These are phyloP conservation scores for Pyrenophora seminiperda DNA, from an alignment of 2,329 filamentous ascomycete genomes.

Conservation along the genomic window DNA sequence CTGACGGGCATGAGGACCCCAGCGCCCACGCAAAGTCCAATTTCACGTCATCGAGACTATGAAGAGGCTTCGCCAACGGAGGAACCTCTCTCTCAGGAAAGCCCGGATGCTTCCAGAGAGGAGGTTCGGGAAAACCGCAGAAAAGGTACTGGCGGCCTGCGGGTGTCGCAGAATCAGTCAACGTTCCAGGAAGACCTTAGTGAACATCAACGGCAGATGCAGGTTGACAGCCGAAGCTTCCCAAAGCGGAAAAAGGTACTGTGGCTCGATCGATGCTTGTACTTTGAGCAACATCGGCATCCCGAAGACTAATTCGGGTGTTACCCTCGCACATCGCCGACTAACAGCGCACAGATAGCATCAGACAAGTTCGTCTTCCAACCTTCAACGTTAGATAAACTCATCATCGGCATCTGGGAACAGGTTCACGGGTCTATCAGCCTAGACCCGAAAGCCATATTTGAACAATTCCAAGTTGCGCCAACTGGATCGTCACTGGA, in stretches of 20 bases:
- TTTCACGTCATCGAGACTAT: constrained; percentile 11
- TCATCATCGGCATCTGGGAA: constrained; percentile 58
- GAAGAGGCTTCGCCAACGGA: constrained; percentile 13
- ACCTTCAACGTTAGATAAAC: constrained; percentile 56
- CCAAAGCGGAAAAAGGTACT: constrained; percentile 40
- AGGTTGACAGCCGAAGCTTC: constrained; percentile 38
- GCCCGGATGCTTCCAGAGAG: constrained; percentile 1
- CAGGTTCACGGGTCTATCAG: constrained; percentile 53
- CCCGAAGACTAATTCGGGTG: neutral
- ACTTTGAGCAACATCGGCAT: too few relatives aligned
- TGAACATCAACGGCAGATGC: constrained; percentile 43
- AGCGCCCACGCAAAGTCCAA: constrained; percentile 29
- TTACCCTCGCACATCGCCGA: neutral
- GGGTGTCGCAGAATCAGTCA: constrained; percentile 32
- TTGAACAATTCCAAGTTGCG: constrained; percentile 39
- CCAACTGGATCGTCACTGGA: constrained; percentile 21
- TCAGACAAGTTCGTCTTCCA: constrained; percentile 51
- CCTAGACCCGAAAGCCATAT: constrained; percentile 48
- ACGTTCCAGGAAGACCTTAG: constrained; percentile 36
- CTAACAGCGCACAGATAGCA: constrained; percentile 12
- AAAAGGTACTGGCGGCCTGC: constrained; percentile 37
- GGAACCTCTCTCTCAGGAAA: constrained; percentile 8
- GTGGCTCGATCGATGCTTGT: neutral
- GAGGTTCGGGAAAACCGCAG: constrained; percentile 18
- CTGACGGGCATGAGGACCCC: constrained; percentile 33